Base-by-base conservation (phyloP, 352 stramenopile species). In the Pythium monospermum region DNA sequence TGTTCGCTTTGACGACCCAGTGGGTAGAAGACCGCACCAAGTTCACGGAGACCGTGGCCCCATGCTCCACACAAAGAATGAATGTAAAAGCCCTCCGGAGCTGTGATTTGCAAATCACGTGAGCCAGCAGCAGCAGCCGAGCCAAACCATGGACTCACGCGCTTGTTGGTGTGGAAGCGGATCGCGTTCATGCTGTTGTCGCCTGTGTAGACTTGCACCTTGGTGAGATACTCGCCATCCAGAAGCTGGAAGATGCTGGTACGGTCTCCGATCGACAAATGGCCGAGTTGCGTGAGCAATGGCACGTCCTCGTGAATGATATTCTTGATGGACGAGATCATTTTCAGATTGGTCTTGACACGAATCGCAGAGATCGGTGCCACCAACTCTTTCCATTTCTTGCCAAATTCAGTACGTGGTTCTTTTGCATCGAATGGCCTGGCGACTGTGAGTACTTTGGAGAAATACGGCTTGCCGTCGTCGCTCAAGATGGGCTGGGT, bases 201-300 rank as follows among this genome's bases (percentile, higher is more conserved):
- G 10, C 36, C 37, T 4, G 19, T 23, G 27, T 27, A 19, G 28
- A 40, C 33, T 6, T 59, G 32, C 2, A 53, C 33, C 15, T 39
- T 32, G 12, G 33, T 33, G 18, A 59, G 25, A 0, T 21, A 27
- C 37, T 59, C 52, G n/a, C 43, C 42, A 6, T 38, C 26, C 6
- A 59, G 4, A 10, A 59, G 35, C 42, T 59, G 52, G 43, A 59
- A 52, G 33, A 53, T 53, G n/a, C 23, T 38, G 2, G 30, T 57
- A 41, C 23, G 49, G 6, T 23, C 28, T 19, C n/a, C 26, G 8
- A 13, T 28, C 4, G 26, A 23, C 12, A 36, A 49, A 22, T 42
- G 41, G 12, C 38, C 40, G 6, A 50, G 11, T 19, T 41, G 28
- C 19, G 21, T 33, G 15, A 56, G 28, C 5, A 18, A 28, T 3